phyloP scores from a whole-genome alignment of 83 land plant genomes.

The Picea engelmannii region DNA sequence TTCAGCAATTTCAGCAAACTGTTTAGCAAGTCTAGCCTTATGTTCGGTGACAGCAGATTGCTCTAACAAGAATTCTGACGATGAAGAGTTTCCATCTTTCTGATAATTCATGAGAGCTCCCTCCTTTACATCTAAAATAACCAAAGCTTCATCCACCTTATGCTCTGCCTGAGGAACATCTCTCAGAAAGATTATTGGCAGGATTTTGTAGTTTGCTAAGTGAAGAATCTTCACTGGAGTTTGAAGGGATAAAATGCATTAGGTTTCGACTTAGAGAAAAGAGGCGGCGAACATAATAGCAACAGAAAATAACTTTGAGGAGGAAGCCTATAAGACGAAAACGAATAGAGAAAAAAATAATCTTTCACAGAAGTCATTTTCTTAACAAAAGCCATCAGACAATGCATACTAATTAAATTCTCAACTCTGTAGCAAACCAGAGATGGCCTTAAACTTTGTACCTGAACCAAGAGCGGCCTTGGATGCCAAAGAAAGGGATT shows the following conservation, averaged over 20 bases:
- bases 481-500: too few species aligned
- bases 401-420: too few species aligned
- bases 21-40: slow-evolving; percentile 65
- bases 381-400: too few species aligned
- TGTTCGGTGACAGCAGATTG: slow-evolving; percentile 50
- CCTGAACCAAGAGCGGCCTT: too few species aligned
- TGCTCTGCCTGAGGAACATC: slow-evolving; percentile 85
- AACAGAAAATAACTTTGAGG: too few species aligned
- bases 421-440: too few species aligned
- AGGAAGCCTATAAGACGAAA: too few species aligned
- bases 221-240: not conserved
- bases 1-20: slow-evolving; percentile 49
- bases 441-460: too few species aligned
- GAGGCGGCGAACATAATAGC: too few species aligned
- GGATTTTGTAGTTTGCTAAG: slow-evolving; percentile 21
- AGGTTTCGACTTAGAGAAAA: too few species aligned
- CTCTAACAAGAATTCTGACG: slow-evolving; percentile 27
- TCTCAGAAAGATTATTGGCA: slow-evolving; percentile 45
- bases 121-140: slow-evolving; percentile 64
- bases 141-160: slow-evolving; percentile 71
- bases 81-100: slow-evolving; percentile 27
- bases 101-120: slow-evolving; percentile 32
- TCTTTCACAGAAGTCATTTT: too few species aligned
- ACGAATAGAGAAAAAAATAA: too few species aligned
- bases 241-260: not conserved